Percentiles rank a stretch among this genome's conserved stretches.
These are phyloP conservation scores for Chalara sp. DNA, from an alignment of 2,329 filamentous ascomycete species.

Conservation along the genomic window DNA sequence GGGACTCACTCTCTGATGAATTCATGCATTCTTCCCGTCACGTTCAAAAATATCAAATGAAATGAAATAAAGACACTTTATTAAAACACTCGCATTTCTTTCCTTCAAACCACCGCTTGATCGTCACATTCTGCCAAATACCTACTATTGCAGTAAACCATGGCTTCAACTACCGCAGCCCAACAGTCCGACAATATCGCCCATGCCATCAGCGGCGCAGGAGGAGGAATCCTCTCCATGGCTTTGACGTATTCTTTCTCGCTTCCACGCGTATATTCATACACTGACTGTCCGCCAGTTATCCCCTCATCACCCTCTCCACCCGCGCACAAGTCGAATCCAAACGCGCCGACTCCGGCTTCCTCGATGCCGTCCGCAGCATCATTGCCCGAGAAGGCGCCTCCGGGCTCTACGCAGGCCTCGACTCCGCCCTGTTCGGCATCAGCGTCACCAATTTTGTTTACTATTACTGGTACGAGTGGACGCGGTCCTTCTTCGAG, in stretches of 20 bases:
- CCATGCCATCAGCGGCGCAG: slow-evolving; percentile 86
- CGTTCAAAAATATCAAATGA: neutral
- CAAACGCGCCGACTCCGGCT: slow-evolving; percentile 79
- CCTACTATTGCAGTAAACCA: slow-evolving; percentile 4
- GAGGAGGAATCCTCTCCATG: slow-evolving; percentile 93
- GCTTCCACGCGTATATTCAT: neutral
- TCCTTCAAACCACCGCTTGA: neutral
- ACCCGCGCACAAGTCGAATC: slow-evolving; percentile 98
- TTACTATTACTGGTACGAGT: slow-evolving; percentile 99
- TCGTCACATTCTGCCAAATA: neutral
- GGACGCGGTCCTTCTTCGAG: slow-evolving; percentile 84
- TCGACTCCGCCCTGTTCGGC: slow-evolving; percentile 91
- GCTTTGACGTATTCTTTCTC: slow-evolving; percentile 63
- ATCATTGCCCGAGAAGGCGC: slow-evolving; percentile 92
- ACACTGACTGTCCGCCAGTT: slow-evolving; percentile 43
- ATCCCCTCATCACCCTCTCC: slow-evolving; percentile 94
- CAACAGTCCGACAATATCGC: slow-evolving; percentile 91
- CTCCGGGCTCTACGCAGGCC: slow-evolving; percentile 80
- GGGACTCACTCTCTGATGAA: too few relatives aligned
- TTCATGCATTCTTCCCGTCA: neutral
- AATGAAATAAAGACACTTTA: neutral
- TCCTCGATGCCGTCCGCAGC: slow-evolving; percentile 72
- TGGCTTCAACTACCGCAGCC: slow-evolving; percentile 24
- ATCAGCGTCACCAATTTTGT: slow-evolving; percentile 99
- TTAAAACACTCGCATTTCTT: neutral